Percentiles rank a stretch among this genome's conserved stretches.
These are phyloP conservation scores for Paramecium sonneborni DNA, from an alignment of 73 alveolate species.

Conservation along the genomic window DNA sequence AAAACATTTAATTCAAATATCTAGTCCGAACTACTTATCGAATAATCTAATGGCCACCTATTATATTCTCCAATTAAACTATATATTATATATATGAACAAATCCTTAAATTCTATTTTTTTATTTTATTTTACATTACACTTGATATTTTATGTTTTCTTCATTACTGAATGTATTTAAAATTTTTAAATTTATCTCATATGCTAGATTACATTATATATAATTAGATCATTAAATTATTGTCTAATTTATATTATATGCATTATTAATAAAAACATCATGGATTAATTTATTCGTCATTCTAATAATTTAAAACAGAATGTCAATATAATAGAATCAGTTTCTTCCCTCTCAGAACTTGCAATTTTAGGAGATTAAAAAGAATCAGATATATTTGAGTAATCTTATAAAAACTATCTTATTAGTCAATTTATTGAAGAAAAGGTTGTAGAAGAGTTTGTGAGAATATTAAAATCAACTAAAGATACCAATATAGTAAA, in stretches of 20 bases:
- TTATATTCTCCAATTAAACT: no score
- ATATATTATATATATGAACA: no score
- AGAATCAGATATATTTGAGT: slow-evolving; percentile 21
- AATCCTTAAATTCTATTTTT: no score
- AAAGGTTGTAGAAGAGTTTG: background rate
- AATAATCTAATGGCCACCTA: no score
- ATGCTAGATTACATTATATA: background rate
- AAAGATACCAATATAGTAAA: slow-evolving; percentile 4
- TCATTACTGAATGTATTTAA: no score
- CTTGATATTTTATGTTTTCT: no score
- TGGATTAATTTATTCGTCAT: background rate
- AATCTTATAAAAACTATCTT: background rate
- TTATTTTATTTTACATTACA: no score
- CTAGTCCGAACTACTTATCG: background rate
- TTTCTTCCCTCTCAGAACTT: background rate
- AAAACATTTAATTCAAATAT: background rate
- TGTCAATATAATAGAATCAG: background rate
- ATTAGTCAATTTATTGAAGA: background rate
- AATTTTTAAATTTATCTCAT: no score
- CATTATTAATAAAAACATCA: background rate
- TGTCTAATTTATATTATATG: background rate
- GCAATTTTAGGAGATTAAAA: slow-evolving; percentile 5
- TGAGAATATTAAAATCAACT: background rate
- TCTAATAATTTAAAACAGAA: background rate
- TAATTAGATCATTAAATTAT: background rate